phyloP scores from a whole-genome alignment of 768 basidiomycete species.

The Leccinum subgranulosum region DNA sequence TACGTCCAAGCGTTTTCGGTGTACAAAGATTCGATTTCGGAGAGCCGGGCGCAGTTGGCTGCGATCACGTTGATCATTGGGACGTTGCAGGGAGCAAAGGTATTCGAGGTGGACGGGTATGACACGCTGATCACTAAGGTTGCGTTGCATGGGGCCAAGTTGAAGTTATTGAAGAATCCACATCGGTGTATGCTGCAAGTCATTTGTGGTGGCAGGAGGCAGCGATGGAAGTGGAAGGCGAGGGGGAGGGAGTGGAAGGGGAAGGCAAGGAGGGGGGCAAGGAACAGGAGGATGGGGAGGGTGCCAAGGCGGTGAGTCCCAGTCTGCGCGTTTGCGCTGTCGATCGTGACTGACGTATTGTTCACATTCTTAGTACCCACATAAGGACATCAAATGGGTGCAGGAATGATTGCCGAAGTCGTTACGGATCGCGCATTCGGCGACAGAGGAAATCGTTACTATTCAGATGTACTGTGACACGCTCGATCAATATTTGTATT shows the following conservation, averaged over 20 bases:
- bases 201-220: constrained; percentile 33
- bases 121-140: constrained; percentile 98
- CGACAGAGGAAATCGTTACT: constrained; percentile 78
- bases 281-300: constrained; percentile 39
- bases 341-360: no score
- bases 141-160: constrained; percentile 93
- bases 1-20: no score
- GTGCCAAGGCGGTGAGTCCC: constrained; percentile 23
- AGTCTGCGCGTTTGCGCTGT: no score
- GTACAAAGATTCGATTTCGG: constrained; percentile 88
- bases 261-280: constrained; percentile 13
- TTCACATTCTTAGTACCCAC: no score
- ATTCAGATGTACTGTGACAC: constrained; percentile 59
- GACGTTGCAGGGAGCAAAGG: constrained; percentile 18
- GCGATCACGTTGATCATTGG: constrained; percentile 90
- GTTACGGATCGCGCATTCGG: constrained; percentile 22
- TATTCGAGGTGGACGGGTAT: constrained; percentile 94
- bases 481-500: constrained; percentile 93
- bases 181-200: constrained; percentile 37
- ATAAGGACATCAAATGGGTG: constrained; percentile 71
- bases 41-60: constrained; percentile 91
- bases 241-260: constrained; percentile 30
- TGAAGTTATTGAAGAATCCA: constrained; percentile 94
- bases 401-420: constrained; percentile 88
- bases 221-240: constrained; percentile 31